phyloP scores from a whole-genome alignment of 148 eudicot genomes.

The Arctostaphylos glauca region DNA sequence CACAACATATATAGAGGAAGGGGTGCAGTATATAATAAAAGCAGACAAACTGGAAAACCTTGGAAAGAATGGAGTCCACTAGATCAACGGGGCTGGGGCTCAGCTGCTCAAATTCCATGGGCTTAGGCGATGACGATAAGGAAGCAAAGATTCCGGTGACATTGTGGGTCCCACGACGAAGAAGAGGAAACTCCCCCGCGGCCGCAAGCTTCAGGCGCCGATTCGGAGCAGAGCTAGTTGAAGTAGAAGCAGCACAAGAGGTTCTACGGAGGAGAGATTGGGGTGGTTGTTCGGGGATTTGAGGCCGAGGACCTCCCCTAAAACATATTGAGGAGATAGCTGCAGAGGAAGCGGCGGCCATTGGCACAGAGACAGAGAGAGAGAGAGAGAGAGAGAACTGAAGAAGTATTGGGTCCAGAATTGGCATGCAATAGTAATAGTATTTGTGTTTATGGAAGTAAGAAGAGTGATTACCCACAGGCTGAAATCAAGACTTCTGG shows the following conservation, averaged over 20 bases:
- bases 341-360: conserved; percentile 14
- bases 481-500: background rate
- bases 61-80: conserved; percentile 47
- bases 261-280: background rate
- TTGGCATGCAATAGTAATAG: background rate
- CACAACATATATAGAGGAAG: background rate
- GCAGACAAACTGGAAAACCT: conserved; percentile 26
- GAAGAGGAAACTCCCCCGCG: background rate
- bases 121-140: conserved; percentile 26
- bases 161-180: background rate
- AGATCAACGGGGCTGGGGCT: conserved; percentile 34
- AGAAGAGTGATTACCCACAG: background rate
- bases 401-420: background rate
- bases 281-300: background rate
- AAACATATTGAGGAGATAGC: background rate
- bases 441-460: background rate
- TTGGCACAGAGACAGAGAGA: background rate
- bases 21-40: background rate
- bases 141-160: conserved; percentile 30
- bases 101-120: conserved; percentile 21
- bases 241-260: background rate
- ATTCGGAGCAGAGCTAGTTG: too few relatives aligned
- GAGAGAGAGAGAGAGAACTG: background rate
- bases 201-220: too few relatives aligned
- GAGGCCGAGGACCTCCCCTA: too few relatives aligned